Conservation (phyloP, 2,329 filamentous ascomycete species). For the Diaporthe eres region DNA sequence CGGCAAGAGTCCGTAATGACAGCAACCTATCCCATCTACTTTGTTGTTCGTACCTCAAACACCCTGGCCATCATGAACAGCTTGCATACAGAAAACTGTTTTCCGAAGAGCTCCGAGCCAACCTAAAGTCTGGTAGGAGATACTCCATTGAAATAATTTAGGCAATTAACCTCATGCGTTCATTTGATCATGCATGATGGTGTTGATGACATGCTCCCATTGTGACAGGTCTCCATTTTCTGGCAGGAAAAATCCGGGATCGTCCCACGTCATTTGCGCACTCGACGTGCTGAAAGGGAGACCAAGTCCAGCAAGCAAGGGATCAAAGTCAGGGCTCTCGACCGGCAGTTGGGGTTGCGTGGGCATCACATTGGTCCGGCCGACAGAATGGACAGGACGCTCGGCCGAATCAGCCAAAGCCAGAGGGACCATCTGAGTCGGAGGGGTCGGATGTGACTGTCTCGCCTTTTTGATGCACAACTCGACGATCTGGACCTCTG, state of each 20-base stretch:
- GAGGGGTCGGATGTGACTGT: constrained; percentile 22
- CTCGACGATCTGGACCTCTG: constrained; percentile 58
- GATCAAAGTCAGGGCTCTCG: constrained; percentile 3
- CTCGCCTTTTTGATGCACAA: constrained; percentile 51
- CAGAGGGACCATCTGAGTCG: constrained; percentile 9
- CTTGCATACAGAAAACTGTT: no score
- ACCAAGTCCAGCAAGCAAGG: background rate
- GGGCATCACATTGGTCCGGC: background rate
- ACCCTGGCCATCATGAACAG: no score
- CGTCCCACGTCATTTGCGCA: constrained; percentile 40
- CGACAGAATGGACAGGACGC: background rate
- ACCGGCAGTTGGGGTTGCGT: background rate
- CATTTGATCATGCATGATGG: constrained; percentile 38
- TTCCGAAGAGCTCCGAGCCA: no score
- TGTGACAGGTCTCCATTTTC: constrained; percentile 33
- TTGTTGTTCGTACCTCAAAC: no score
- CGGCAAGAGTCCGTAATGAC: no score
- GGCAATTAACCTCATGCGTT: background rate
- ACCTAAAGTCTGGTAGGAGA: no score
- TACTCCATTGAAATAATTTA: background rate
- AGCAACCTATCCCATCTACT: no score
- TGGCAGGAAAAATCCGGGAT: constrained; percentile 40
- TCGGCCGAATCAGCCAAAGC: background rate
- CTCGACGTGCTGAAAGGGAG: background rate
- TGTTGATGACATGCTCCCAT: constrained; percentile 39